Evolutionary conservation across 208 protist species (phyloP), one percentile per base, ranked within the genome.

Genomic region (Crithidia brevicula): DNA sequence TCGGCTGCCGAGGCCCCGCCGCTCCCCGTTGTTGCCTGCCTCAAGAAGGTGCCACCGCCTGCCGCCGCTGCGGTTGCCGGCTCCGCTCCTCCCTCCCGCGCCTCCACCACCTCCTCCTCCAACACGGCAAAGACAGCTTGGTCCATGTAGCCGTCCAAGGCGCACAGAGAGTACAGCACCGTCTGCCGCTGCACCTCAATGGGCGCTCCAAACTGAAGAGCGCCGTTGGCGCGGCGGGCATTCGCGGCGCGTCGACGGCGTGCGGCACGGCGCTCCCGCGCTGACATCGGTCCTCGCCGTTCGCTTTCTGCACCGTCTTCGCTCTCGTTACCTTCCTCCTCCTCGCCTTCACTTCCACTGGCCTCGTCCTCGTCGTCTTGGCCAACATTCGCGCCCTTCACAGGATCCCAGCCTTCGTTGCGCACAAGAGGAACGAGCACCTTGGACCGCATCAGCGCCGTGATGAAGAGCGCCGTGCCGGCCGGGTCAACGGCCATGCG

Each of bases 391-490:
- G 40, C 36, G 25, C 49, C 23, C 28, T 47, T 67, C 36, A 62
- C 54, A 20, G 63, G 18, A 28, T 80, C 56, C 38, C 74, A 66
- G 33, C 36, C 56, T 5, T 73, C 50, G 23, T 69, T 77, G 1
- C 53, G 82, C 27, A 65, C 67, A 38, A 67, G 72, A 31, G 91
- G 91, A 15, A 96, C 72, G 4, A 96, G 59, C 13, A 91, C 61
- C 63, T 92, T 92, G 22, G 74, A 51, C 28, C 83, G 81, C 81
- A 93, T 89, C 6, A 93, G 72, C 42, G 91, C 81, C 1, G 96
- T 96, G 38, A 99, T 93, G 80, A 99, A 98, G 11, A 99, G 82
- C 3, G 98, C 98, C 20, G 96, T 82, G 15, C 98, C 97, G 60
- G 91, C 81, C n/a, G 95, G 86, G 74, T 99, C 98, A 11, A 92